Evolutionary conservation across 2,329 filamentous ascomycete genomes (phyloP), one percentile per base, ranked within the genome.

Genomic region (Aspergillus udagawae): DNA sequence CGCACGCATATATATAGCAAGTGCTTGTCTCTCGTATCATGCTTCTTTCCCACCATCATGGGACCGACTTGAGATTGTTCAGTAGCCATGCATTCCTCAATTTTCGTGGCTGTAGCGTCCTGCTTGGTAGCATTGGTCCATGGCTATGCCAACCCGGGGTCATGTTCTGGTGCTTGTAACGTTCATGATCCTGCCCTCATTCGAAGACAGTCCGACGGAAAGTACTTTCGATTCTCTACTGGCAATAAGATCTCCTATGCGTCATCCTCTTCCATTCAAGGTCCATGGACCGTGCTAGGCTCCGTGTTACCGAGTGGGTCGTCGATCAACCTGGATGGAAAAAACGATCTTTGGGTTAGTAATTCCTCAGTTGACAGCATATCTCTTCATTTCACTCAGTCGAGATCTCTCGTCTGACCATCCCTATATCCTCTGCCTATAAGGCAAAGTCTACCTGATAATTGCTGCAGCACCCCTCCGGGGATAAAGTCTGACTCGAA

Each of bases 151-250:
- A 57, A 69, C 21, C 71, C 71, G 1, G 69, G 68, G 1, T 48
- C 62, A 14, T 73, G 70, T 53, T 69, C 69, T 1, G 71, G 71
- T 2, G 58, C 61, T 7, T 73, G 71, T 54, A 67, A 66, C 27
- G 64, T 72, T 6, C 80, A 82, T 58, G 81, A 83, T 57, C 81
- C 81, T 0, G 68, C 75, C 1, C 61, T 83, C 42, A 79, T 83
- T 61, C 74, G 72, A 5, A 76, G 79, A 57, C 66, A 69, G 28
- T 72, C 73, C 1, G 80, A 83, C 63, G 77, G 79, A 17, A 78
- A 63, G 0, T 83, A 83, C 66, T 83, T 78, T 65, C 78, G 80
- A 9, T 83, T 83, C 64, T 80, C 79, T 0, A 83, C 81, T 0
- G 79, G 79, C 23, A 76, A 77, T 25, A 73, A 77, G 52, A 79